These are phyloP conservation scores for Chalaropsis ovoidea DNA, from an alignment of 2,329 filamentous ascomycete species.

Conservation along the genomic window DNA sequence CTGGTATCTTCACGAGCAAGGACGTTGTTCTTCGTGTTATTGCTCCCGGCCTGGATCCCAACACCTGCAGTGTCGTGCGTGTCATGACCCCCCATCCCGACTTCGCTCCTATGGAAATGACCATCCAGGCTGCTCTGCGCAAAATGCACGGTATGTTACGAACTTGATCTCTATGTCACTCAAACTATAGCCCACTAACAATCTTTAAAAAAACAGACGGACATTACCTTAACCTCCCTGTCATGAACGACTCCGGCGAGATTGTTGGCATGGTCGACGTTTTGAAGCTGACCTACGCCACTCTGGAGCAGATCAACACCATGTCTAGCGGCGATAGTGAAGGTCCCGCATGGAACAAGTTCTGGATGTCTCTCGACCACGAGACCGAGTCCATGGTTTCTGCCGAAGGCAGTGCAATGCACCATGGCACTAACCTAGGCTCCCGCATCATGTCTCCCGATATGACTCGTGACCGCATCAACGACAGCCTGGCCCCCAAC, in stretches of 20 bases:
- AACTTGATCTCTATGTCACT: background rate
- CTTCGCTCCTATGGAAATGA: slow-evolving; percentile 98
- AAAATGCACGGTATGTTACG: slow-evolving; percentile 87
- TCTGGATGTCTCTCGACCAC: slow-evolving; percentile 92
- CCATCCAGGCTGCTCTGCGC: slow-evolving; percentile 88
- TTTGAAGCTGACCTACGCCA: slow-evolving; percentile 94
- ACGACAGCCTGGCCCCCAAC: slow-evolving; percentile 77
- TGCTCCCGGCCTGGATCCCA: slow-evolving; percentile 85
- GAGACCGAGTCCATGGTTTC: slow-evolving; percentile 96
- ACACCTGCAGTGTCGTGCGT: slow-evolving; percentile 91
- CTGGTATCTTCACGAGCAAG: slow-evolving; percentile 98
- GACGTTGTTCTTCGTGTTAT: slow-evolving; percentile 97
- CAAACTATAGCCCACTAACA: slow-evolving; percentile 21
- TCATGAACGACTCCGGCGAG: slow-evolving; percentile 95
- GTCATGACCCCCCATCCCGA: slow-evolving; percentile 99
- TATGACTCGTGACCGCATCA: slow-evolving; percentile 56
- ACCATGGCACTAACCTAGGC: slow-evolving; percentile 53
- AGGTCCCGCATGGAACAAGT: slow-evolving; percentile 98
- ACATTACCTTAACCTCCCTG: slow-evolving; percentile 93
- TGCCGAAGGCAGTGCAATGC: slow-evolving; percentile 60
- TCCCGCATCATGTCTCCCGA: slow-evolving; percentile 75
- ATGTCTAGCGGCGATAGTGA: slow-evolving; percentile 84
- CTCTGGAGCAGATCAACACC: slow-evolving; percentile 92
- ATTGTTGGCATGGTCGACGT: slow-evolving; percentile 99
- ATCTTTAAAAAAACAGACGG: slow-evolving; percentile 57